Conservation (phyloP, 306 rosid genomes). For the Lithocarpus polystachyus region DNA sequence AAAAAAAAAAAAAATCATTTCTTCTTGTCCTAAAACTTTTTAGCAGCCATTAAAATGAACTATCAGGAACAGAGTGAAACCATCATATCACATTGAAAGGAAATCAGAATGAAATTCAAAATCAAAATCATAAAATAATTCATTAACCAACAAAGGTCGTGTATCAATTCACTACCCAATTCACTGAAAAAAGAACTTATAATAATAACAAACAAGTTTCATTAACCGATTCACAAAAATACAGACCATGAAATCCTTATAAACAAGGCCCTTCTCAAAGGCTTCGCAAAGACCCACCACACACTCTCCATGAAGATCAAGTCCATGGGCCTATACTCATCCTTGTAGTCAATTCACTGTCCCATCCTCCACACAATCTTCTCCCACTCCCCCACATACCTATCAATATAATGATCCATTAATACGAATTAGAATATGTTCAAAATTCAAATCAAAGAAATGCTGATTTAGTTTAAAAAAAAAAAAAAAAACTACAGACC, state of each 20-base stretch:
- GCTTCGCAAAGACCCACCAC: conserved; percentile 94
- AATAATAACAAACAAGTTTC: too few relatives aligned
- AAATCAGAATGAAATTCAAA: too few relatives aligned
- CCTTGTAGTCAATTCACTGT: conserved; percentile 79
- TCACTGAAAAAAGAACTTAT: too few relatives aligned
- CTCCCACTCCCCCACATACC: conserved; percentile 44
- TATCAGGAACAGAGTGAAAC: not conserved
- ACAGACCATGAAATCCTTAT: conserved; percentile 83
- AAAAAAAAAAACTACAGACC: too few relatives aligned
- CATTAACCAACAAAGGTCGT: not conserved
- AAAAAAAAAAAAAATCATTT: not conserved
- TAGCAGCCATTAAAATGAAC: not conserved
- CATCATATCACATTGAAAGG: too few relatives aligned
- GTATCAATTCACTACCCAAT: not conserved
- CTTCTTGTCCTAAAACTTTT: not conserved
- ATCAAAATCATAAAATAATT: not conserved
- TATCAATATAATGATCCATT: too few relatives aligned
- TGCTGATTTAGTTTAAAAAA: too few relatives aligned
- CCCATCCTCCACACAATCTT: conserved; percentile 62
- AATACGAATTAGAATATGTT: too few relatives aligned
- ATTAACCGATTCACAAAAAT: too few relatives aligned
- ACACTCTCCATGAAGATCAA: conserved; percentile 82
- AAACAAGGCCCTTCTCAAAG: conserved; percentile 64
- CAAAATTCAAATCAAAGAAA: too few relatives aligned
- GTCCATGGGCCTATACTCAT: conserved; percentile 93